Percentiles rank a stretch among this genome's conserved stretches.
Evolutionary conservation across 1,139 yeast genomes (phyloP).

Genomic region (Nakaseomyces sp.): DNA sequence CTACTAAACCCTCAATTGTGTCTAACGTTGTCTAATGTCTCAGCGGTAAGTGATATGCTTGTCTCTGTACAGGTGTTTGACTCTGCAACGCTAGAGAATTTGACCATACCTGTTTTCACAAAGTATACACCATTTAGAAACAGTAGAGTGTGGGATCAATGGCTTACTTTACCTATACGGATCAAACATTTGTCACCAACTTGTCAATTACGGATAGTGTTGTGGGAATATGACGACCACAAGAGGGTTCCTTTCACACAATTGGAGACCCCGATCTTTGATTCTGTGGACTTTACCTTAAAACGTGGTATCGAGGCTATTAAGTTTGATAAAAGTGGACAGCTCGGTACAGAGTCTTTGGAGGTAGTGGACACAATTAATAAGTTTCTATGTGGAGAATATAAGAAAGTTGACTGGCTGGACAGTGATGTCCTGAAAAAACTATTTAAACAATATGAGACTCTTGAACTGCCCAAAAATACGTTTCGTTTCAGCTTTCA

Average conservation of each 20-base stretch:
- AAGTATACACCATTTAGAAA: slow-evolving; percentile 52
- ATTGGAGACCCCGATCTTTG: slow-evolving; percentile 54
- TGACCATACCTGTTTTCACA: slow-evolving; percentile 63
- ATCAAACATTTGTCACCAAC: slow-evolving; percentile 60
- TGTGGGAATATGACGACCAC: slow-evolving; percentile 58
- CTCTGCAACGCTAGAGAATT: slow-evolving; percentile 38
- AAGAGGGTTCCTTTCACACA: slow-evolving; percentile 46
- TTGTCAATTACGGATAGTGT: slow-evolving; percentile 50
- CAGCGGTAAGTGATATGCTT: slow-evolving; percentile 50
- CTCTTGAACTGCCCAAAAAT: slow-evolving; percentile 24
- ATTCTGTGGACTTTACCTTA: slow-evolving; percentile 39
- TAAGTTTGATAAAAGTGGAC: slow-evolving; percentile 29
- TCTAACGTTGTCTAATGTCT: slow-evolving; percentile 43
- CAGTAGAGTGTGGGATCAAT: slow-evolving; percentile 44
- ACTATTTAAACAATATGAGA: slow-evolving; percentile 39
- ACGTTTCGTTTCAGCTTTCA: slow-evolving; percentile 53
- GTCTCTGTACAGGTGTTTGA: slow-evolving; percentile 56
- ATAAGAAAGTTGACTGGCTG: slow-evolving; percentile 60
- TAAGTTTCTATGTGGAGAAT: slow-evolving; percentile 60
- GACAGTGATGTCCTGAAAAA: slow-evolving; percentile 58
- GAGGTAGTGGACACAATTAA: slow-evolving; percentile 39
- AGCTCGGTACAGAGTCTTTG: slow-evolving; percentile 14
- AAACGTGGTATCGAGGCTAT: slow-evolving; percentile 52
- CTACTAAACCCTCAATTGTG: slow-evolving; percentile 47
- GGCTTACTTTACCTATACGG: slow-evolving; percentile 62